Evolutionary conservation across 2,329 filamentous ascomycete genomes (phyloP).

Genomic region (Aspergillus sp.): DNA sequence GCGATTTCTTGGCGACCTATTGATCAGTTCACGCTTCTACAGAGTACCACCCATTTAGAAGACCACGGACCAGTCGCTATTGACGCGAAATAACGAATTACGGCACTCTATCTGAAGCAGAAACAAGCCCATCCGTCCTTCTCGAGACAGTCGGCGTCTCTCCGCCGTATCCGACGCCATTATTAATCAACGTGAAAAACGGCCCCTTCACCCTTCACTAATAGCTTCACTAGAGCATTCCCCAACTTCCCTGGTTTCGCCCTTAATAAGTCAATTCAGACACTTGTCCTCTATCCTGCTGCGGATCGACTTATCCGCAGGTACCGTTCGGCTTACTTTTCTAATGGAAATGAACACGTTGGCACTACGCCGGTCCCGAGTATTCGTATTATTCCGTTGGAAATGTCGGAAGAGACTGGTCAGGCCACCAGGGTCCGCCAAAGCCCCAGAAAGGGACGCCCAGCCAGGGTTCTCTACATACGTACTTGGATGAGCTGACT

Average conservation of each 20-base stretch:
- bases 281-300: neutral
- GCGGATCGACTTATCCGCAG: neutral
- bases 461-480: too few species aligned
- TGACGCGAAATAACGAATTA: neutral
- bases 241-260: neutral
- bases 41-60: too few species aligned
- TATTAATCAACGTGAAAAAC: neutral
- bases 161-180: neutral
- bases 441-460: too few species aligned
- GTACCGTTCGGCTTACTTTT: neutral
- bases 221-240: neutral
- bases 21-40: constrained; percentile 2
- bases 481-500: too few species aligned
- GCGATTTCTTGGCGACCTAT: constrained; percentile 1
- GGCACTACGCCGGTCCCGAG: too few species aligned
- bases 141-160: neutral
- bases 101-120: constrained; percentile 1
- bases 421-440: neutral
- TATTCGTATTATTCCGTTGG: too few species aligned
- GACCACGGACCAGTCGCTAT: neutral
- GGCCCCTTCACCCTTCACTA: neutral
- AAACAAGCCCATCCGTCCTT: neutral
- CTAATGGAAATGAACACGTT: neutral
- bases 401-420: neutral
- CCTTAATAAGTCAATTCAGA: neutral